phyloP scores from a whole-genome alignment of 2,329 filamentous ascomycete species.

The Colletotrichum falcatum region DNA sequence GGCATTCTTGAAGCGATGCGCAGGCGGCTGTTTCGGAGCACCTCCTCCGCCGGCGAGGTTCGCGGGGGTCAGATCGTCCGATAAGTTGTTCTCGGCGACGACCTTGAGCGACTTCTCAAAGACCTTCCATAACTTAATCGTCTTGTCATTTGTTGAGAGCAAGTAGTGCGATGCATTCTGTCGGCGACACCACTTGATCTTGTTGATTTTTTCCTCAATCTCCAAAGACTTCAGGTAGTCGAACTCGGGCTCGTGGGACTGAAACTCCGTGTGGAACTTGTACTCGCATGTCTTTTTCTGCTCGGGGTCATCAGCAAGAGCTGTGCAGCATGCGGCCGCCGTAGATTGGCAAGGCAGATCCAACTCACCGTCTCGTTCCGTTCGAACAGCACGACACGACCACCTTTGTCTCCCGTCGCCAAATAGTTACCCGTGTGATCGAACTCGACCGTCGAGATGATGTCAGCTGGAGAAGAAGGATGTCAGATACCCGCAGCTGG shows the following conservation, averaged over 20 bases:
- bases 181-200: conserved; percentile 99
- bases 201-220: conserved; percentile 99
- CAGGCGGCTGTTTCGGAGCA: conserved; percentile 77
- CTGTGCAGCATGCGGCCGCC: neutral
- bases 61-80: conserved; percentile 88
- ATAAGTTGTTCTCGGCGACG: conserved; percentile 98
- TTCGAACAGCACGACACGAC: conserved; percentile 87
- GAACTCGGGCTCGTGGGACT: conserved; percentile 99
- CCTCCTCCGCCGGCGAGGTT: conserved; percentile 81
- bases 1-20: conserved; percentile 81
- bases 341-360: conserved; percentile 1
- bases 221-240: conserved; percentile 99
- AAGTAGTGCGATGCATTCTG: conserved; percentile 99
- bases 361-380: conserved; percentile 90
- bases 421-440: conserved; percentile 92
- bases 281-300: conserved; percentile 99
- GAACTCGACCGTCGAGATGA: conserved; percentile 92
- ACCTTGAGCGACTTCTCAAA: conserved; percentile 99
- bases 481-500: conserved; percentile 44
- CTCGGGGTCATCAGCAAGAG: conserved; percentile 49
- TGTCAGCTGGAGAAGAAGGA: conserved; percentile 72
- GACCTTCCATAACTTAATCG: conserved; percentile 99
- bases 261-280: conserved; percentile 99
- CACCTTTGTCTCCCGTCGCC: conserved; percentile 90
- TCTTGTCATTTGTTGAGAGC: conserved; percentile 99